phyloP scores from a whole-genome alignment of 148 eudicot genomes.

The Persicaria tinctoria region DNA sequence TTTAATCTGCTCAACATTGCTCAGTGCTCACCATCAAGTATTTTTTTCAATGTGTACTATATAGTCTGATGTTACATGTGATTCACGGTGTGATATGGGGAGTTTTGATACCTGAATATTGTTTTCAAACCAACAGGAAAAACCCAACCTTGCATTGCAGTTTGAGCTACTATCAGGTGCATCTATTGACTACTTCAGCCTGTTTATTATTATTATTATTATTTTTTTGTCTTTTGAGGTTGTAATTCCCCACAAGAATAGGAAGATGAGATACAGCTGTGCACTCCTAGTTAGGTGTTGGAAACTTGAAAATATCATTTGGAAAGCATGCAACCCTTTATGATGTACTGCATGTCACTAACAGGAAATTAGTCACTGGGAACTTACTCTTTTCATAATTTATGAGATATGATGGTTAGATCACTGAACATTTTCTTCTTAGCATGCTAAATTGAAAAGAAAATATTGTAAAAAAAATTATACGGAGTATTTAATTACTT shows the following conservation, averaged over 20 bases:
- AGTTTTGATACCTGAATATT: background rate
- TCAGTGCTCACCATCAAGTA: background rate
- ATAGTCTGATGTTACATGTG: no score
- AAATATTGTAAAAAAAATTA: background rate
- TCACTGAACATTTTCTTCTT: background rate
- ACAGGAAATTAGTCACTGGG: background rate
- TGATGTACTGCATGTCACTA: background rate
- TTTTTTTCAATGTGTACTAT: background rate
- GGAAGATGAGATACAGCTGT: background rate
- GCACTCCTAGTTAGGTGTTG: background rate
- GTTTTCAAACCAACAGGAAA: background rate
- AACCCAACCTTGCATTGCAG: constrained; percentile 1
- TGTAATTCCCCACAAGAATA: background rate
- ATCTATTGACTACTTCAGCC: constrained; percentile 1
- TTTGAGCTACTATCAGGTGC: constrained; percentile 10
- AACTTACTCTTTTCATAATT: background rate
- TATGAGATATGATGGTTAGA: background rate
- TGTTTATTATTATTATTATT: background rate
- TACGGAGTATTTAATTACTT: no score
- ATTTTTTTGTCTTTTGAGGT: background rate
- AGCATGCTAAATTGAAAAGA: background rate
- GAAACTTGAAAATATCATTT: background rate
- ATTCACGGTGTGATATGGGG: background rate
- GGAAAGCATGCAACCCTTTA: background rate
- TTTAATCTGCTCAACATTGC: background rate